These are phyloP conservation scores for Ustulina deusta DNA, from an alignment of 2,329 filamentous ascomycete species.

Conservation along the genomic window DNA sequence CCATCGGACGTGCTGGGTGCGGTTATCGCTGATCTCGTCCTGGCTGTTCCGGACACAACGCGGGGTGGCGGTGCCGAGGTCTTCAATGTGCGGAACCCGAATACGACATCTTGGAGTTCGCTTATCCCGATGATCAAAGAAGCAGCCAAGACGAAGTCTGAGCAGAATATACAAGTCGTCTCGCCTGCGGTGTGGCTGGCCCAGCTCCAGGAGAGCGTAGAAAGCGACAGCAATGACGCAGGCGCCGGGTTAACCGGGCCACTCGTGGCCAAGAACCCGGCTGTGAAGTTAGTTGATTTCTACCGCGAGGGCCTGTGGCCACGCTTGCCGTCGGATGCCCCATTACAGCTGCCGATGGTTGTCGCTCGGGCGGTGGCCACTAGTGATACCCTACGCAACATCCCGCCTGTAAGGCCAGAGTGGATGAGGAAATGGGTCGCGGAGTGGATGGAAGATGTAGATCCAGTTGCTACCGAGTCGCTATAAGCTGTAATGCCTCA, in stretches of 20 bases:
- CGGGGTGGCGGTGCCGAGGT: constrained; percentile 10
- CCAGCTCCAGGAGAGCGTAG: constrained; percentile 11
- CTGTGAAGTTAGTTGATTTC: constrained; percentile 50
- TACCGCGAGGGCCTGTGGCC: constrained; percentile 43
- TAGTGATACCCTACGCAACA: constrained; percentile 46
- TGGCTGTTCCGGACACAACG: not conserved
- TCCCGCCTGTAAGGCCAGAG: constrained; percentile 46
- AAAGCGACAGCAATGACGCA: not conserved
- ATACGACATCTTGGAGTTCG: constrained; percentile 6
- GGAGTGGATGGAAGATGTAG: constrained; percentile 26
- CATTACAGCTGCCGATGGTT: constrained; percentile 35
- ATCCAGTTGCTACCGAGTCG: not conserved
- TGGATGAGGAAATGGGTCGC: constrained; percentile 54
- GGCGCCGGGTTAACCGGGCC: not conserved
- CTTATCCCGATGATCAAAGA: constrained; percentile 18
- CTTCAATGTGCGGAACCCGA: constrained; percentile 35
- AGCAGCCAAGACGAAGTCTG: not conserved
- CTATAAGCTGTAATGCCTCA: not conserved
- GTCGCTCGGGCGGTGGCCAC: constrained; percentile 27
- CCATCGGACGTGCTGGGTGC: constrained; percentile 30
- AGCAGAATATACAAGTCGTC: not conserved
- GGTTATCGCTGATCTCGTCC: constrained; percentile 21
- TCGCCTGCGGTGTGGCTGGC: constrained; percentile 1
- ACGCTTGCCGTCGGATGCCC: not conserved
- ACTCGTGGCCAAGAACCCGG: constrained; percentile 43